Base-by-base conservation (phyloP, 768 basidiomycete species). In the Pleurotus pulmonarius region DNA sequence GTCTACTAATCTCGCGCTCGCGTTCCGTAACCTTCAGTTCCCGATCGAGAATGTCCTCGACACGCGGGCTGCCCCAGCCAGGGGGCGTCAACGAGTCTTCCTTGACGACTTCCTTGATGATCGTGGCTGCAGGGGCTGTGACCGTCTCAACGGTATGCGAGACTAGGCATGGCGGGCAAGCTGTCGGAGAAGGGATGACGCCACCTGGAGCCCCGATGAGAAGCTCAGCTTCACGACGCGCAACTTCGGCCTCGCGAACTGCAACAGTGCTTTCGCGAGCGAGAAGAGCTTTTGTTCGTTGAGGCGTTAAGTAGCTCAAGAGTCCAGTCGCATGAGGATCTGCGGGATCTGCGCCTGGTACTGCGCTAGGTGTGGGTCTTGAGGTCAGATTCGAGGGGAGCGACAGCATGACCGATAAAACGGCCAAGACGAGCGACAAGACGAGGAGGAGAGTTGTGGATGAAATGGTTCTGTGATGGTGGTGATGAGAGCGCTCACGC, bases 381-480 rank as follows among this genome's bases (percentile, higher is more conserved):
- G n/a, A 57, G n/a, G 72, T 61, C 46, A 73, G 73, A 44, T 78
- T 74, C 0, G 85, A 83, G 1, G 92, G 92, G 4, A 94, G 78
- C 2, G 92, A 92, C 22, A 94, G 83, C 90, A 94, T 92, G 64
- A 94, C 85, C 4, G 92, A 91, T n/a, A 94, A 80, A 20, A 92
- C 90, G 37, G 91, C 92, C 24, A 94, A 77, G 48, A 94, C 83
- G 34, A 94, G 85, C 9, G 92, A 93, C 41, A 94, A 80, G 49
- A 93, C 88, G 34, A 94, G 86, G 52, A 94, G 81, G 29, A 94
- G 85, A 12, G 92, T 94, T 0, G 92, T 94, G 12, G 92, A 93
- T 7, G 92, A 93, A 59, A 94, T 92, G 55, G 92, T 92, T 57
- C 92, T 80, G 64, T 88, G 85, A 57, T 91, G 88, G 66, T 87